Conservation (phyloP, 2,329 filamentous ascomycete species). For the Ophiostoma australiae region DNA sequence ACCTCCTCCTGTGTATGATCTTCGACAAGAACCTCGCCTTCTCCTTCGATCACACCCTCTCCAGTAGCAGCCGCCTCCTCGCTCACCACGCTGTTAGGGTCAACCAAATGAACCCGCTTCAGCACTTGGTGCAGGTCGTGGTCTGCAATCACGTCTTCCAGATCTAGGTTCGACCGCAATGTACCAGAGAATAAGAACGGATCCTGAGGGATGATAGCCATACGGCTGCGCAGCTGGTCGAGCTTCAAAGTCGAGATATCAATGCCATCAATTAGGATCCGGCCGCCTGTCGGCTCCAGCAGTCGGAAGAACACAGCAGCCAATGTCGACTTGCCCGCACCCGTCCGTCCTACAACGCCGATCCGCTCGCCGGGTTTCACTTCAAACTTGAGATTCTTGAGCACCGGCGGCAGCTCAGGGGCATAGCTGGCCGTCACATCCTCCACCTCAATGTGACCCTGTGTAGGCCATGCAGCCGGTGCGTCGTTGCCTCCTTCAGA, state of each 20-base stretch:
- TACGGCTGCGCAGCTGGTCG: slow-evolving; percentile 54
- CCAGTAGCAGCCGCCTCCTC: slow-evolving; percentile 7
- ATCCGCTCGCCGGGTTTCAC: slow-evolving; percentile 53
- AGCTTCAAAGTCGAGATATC: slow-evolving; percentile 57
- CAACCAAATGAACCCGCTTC: slow-evolving; percentile 56
- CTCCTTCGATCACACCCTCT: neutral
- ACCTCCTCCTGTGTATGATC: slow-evolving; percentile 22
- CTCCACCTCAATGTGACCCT: slow-evolving; percentile 39
- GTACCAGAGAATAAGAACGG: slow-evolving; percentile 63
- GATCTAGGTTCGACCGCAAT: slow-evolving; percentile 58
- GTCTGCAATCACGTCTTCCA: slow-evolving; percentile 56
- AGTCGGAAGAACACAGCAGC: slow-evolving; percentile 61
- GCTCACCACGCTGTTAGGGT: slow-evolving; percentile 36
- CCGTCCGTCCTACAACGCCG: slow-evolving; percentile 60
- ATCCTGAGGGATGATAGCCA: slow-evolving; percentile 64
- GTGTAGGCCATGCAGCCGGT: slow-evolving; percentile 40
- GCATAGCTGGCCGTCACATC: slow-evolving; percentile 39
- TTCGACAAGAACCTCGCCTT: neutral
- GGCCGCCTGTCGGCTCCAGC: slow-evolving; percentile 41
- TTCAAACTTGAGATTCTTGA: slow-evolving; percentile 38
- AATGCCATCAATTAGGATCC: slow-evolving; percentile 44
- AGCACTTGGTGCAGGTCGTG: slow-evolving; percentile 57
- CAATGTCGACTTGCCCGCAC: slow-evolving; percentile 61
- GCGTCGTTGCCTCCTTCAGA: slow-evolving; percentile 35
- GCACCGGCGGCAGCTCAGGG: slow-evolving; percentile 35